Base-by-base conservation (phyloP, 2,329 filamentous ascomycete species). In the Coniosporium tulheliwenetii region DNA sequence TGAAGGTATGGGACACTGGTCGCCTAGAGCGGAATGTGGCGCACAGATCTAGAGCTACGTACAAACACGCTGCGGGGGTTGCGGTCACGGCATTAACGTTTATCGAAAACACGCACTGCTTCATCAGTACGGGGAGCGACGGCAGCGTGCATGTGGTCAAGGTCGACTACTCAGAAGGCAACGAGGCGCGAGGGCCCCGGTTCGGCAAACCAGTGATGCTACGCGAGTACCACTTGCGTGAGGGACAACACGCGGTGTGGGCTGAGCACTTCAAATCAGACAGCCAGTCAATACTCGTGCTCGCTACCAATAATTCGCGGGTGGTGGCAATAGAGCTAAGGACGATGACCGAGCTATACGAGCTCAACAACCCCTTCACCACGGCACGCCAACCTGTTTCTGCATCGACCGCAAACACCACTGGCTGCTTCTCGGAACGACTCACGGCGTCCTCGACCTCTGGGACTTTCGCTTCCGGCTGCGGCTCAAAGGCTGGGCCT, bases 401-500 rank as follows among this genome's bases (percentile, higher is more conserved):
- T 89, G 83, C 52, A 71, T 94, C 30, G 86, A 95, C 53, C 74
- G 77, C 43, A 84, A 79, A 54, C 79, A 82, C 39, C 86, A 91
- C 53, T 98, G 91, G 91, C 67, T 98, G 2, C 72, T 93, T 1
- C 64, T 96, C 0, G 91, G 87, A 31, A 98, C 93, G 1, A 85
- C 85, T 0, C 87, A 96, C 55, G 91, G 93, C 31, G 80, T 96
- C 26, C 67, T 98, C 7, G 83, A 93, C 55, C 71, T 98, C 1
- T 98, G 91, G 91, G 91, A 98, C 59, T 69, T 98, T 34, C 81
- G 91, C n/a, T 98, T 98, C 68, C 81, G 78, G 48, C 74, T 96
- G 50, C 76, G 85, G 15, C 67, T 96, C 16, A 86, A 84, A 57
- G 83, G 80, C 10, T 96, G 87, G 85, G 85, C 85, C 1, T 73